Evolutionary conservation across 2,329 filamentous ascomycete species (phyloP).

Genomic region (Pseudogymnoascus sp.): DNA sequence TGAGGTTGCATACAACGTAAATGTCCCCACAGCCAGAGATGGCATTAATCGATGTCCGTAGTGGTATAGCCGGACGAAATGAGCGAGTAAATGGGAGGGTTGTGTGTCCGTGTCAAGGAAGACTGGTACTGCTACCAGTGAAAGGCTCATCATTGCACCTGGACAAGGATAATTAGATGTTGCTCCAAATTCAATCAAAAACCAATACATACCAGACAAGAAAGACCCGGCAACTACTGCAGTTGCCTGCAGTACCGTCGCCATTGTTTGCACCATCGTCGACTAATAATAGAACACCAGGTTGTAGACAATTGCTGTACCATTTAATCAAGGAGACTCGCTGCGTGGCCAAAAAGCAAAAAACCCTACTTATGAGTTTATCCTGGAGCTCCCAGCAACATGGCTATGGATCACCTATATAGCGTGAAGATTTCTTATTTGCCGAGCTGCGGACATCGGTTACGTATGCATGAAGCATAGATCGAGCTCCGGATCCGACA

Average conservation of each 20-base stretch:
- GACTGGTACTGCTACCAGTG: slow-evolving; percentile 27
- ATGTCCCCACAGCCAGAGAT: slow-evolving; percentile 24
- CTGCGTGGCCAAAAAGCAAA: no score
- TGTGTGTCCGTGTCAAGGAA: slow-evolving; percentile 27
- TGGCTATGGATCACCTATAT: no score
- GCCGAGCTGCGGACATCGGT: no score
- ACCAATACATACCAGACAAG: slow-evolving; percentile 7
- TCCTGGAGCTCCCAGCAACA: no score
- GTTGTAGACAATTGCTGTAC: no score
- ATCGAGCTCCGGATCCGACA: no score
- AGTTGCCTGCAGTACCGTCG: neutral
- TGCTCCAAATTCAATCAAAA: neutral
- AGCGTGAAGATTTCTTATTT: no score
- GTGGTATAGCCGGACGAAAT: slow-evolving; percentile 31
- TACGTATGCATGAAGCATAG: no score
- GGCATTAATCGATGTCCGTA: slow-evolving; percentile 29
- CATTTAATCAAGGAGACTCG: no score
- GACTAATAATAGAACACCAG: no score
- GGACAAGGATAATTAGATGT: slow-evolving; percentile 5
- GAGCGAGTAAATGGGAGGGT: slow-evolving; percentile 22
- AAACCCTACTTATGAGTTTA: no score
- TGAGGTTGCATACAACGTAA: slow-evolving; percentile 22
- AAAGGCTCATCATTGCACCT: slow-evolving; percentile 26
- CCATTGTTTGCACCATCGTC: no score
- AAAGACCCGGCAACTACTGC: slow-evolving; percentile 10